Conservation (phyloP, 129 eudicot genomes). For the Deinandra increscens region DNA sequence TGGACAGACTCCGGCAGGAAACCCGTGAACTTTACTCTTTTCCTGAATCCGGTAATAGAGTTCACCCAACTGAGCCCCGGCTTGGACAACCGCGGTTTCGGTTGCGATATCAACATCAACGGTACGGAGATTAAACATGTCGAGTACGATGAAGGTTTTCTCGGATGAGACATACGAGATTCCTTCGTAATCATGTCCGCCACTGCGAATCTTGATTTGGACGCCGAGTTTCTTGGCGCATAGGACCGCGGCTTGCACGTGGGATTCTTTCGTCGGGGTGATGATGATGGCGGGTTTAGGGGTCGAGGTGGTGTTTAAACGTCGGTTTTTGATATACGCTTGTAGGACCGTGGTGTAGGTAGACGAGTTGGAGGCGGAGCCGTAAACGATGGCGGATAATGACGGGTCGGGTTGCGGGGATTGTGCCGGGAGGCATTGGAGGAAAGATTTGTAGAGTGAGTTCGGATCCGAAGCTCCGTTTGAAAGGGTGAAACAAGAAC, state of each 20-base stretch:
- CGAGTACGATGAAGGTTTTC: slow-evolving; percentile 27
- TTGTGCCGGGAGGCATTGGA: slow-evolving; percentile 27
- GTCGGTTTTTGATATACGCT: slow-evolving; percentile 44
- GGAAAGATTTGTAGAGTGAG: slow-evolving; percentile 27
- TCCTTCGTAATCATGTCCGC: slow-evolving; percentile 39
- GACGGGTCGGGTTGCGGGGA: slow-evolving; percentile 30
- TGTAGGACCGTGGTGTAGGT: slow-evolving; percentile 38
- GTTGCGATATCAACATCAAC: slow-evolving; percentile 14
- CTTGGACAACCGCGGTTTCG: slow-evolving; percentile 25
- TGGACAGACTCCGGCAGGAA: slow-evolving; percentile 37
- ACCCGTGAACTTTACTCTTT: slow-evolving; percentile 35
- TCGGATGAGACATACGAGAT: slow-evolving; percentile 27
- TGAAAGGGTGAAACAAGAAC: slow-evolving; percentile 17
- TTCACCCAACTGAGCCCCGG: slow-evolving; percentile 36
- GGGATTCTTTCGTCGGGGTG: slow-evolving; percentile 40
- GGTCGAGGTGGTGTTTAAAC: slow-evolving; percentile 40
- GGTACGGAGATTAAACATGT: slow-evolving; percentile 29
- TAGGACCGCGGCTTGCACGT: slow-evolving; percentile 40
- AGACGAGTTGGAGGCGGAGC: slow-evolving; percentile 26
- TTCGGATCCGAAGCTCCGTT: slow-evolving; percentile 24
- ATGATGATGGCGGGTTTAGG: slow-evolving; percentile 49
- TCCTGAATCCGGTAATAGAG: slow-evolving; percentile 34
- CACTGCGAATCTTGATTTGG: slow-evolving; percentile 40
- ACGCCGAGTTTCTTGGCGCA: slow-evolving; percentile 37
- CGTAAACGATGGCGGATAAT: slow-evolving; percentile 38